phyloP scores from a whole-genome alignment of 2,329 filamentous ascomycete species.

The Fusarium hainanense region DNA sequence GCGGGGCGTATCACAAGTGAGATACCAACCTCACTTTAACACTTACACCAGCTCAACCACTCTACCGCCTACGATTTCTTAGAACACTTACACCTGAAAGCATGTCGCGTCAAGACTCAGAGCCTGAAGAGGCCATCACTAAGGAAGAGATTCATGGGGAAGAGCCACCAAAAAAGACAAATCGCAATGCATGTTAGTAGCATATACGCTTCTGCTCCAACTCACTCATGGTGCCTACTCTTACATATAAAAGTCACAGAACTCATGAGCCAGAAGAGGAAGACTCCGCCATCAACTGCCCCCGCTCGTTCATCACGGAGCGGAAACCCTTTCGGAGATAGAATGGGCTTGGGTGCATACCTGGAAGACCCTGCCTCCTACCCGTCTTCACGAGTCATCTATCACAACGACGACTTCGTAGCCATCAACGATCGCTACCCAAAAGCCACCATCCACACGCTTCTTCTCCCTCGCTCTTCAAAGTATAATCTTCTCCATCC shows the following conservation, averaged over 20 bases:
- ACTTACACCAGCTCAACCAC: not conserved
- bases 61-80: not conserved
- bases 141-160: constrained; percentile 55
- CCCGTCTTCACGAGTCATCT: constrained; percentile 70
- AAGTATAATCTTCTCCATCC: constrained; percentile 74
- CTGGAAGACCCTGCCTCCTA: constrained; percentile 71
- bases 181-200: constrained; percentile 58
- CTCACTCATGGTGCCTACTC: constrained; percentile 1
- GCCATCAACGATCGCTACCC: constrained; percentile 86
- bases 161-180: constrained; percentile 40
- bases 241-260: constrained; percentile 38
- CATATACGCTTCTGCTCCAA: not conserved
- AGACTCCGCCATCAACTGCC: constrained; percentile 42
- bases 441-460: constrained; percentile 85
- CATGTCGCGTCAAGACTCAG: constrained; percentile 45
- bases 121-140: constrained; percentile 56
- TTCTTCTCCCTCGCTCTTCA: constrained; percentile 83
- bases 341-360: constrained; percentile 75
- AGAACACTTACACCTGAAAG: not conserved
- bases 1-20: constrained; percentile 29
- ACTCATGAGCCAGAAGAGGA: constrained; percentile 54
- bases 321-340: constrained; percentile 56
- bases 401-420: constrained; percentile 75
- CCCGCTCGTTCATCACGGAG: constrained; percentile 32
- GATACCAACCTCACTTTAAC: constrained; percentile 6